Conservation (phyloP, 768 basidiomycete genomes). For the Auriscalpium orientale region DNA sequence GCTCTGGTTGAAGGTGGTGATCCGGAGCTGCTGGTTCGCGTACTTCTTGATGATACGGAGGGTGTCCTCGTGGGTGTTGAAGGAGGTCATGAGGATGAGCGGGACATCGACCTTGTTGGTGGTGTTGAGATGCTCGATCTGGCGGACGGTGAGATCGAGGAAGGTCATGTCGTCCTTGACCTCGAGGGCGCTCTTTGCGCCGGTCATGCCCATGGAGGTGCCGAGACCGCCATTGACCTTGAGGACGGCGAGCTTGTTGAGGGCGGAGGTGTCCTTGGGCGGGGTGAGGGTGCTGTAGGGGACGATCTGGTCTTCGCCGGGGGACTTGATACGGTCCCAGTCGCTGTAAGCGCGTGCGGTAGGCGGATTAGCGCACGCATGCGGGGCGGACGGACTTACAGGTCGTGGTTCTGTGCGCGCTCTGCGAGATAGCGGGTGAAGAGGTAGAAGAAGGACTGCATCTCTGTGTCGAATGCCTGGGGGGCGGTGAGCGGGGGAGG, state of each 20-base stretch:
- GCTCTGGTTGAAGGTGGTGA: conserved; percentile 66
- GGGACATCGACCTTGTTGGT: conserved; percentile 59
- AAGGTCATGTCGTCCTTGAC: conserved; percentile 69
- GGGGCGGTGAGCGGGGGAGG: background rate
- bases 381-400: conserved; percentile 38
- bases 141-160: conserved; percentile 56
- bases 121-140: conserved; percentile 66
- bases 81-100: conserved; percentile 76
- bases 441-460: conserved; percentile 94
- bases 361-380: no score
- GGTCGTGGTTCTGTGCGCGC: conserved; percentile 76
- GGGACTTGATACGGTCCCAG: conserved; percentile 47
- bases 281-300: conserved; percentile 46
- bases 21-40: conserved; percentile 69
- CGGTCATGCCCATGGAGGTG: conserved; percentile 57
- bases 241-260: conserved; percentile 67
- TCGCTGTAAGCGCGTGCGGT: conserved; percentile 17
- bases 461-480: conserved; percentile 88
- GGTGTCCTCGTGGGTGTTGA: conserved; percentile 76
- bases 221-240: conserved; percentile 75
- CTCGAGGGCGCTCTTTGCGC: conserved; percentile 67
- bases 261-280: conserved; percentile 37
- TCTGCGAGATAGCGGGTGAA: conserved; percentile 92
- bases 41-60: conserved; percentile 76
- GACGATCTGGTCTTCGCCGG: conserved; percentile 55